Conservation (phyloP, 805 yeast species). For the Metahyphopichia silvanorum region DNA sequence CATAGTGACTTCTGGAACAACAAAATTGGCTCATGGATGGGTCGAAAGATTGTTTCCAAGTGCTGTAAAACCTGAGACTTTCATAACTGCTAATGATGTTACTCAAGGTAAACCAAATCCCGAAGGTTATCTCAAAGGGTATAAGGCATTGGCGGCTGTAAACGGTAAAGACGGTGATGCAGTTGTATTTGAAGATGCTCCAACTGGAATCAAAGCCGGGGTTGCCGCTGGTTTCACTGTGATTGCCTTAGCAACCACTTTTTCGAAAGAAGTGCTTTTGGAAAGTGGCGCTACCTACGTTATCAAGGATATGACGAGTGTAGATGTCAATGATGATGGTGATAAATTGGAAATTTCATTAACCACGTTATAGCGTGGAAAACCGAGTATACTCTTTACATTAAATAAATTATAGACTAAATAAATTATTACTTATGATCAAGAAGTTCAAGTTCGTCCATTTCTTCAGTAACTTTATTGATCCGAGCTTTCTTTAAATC, state of each 20-base stretch:
- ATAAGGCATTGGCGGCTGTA: slow-evolving; percentile 1
- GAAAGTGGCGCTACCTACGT: slow-evolving; percentile 16
- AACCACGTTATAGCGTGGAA: background rate
- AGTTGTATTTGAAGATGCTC: slow-evolving; percentile 19
- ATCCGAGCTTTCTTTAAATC: slow-evolving; percentile 36
- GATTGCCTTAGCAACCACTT: slow-evolving; percentile 17
- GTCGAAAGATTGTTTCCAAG: slow-evolving; percentile 8
- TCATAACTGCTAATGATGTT: slow-evolving; percentile 19
- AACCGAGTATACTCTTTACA: slow-evolving; percentile 1
- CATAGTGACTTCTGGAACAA: slow-evolving; percentile 17
- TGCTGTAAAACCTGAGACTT: slow-evolving; percentile 9
- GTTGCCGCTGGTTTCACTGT: slow-evolving; percentile 15
- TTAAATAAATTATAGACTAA: background rate
- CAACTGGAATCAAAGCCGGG: slow-evolving; percentile 16
- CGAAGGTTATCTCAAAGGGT: slow-evolving; percentile 14
- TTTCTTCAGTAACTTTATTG: slow-evolving; percentile 28
- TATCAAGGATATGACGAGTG: slow-evolving; percentile 12
- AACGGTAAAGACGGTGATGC: slow-evolving; percentile 5
- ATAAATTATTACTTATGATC: slow-evolving; percentile 3
- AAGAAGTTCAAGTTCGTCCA: slow-evolving; percentile 22
- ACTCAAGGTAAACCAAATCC: slow-evolving; percentile 17
- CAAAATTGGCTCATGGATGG: slow-evolving; percentile 15
- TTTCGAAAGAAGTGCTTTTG: slow-evolving; percentile 9
- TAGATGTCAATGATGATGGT: background rate
- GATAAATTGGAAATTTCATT: background rate